Evolutionary conservation across 371 early-diverging fungal species (phyloP).

Genomic region (Lichtheimia corymbifera): DNA sequence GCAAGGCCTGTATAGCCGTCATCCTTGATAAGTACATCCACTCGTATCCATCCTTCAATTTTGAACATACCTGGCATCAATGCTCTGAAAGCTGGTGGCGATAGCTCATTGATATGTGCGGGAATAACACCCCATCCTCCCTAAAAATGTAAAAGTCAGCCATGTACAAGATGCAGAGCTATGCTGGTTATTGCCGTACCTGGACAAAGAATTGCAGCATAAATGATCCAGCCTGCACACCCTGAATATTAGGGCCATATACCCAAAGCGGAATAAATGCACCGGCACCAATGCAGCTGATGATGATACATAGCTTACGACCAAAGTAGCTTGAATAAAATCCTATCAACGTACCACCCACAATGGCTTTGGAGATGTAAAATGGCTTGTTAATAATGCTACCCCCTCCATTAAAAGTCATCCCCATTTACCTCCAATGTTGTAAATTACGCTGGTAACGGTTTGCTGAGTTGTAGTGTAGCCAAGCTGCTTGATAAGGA

Average conservation of each 20-base stretch:
- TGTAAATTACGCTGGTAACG: constrained; percentile 60
- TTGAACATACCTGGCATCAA: constrained; percentile 51
- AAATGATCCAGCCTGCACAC: constrained; percentile 60
- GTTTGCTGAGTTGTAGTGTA: constrained; percentile 57
- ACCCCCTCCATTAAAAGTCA: too few relatives aligned
- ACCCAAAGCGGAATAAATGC: constrained; percentile 73
- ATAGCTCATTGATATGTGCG: constrained; percentile 66
- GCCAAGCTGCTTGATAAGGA: constrained; percentile 56
- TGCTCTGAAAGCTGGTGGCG: constrained; percentile 67
- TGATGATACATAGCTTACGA: constrained; percentile 54
- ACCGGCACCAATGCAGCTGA: constrained; percentile 53
- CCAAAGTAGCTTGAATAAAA: constrained; percentile 70
- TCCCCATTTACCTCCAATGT: constrained; percentile 56
- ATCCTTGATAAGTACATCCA: background rate
- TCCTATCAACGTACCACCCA: constrained; percentile 67
- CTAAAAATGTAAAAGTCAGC: background rate
- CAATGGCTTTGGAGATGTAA: constrained; percentile 16
- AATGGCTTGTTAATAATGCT: too few relatives aligned
- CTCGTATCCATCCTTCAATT: background rate
- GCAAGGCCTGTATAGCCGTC: constrained; percentile 36
- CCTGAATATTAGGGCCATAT: constrained; percentile 45
- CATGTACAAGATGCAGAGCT: too few relatives aligned
- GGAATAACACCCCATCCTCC: constrained; percentile 49
- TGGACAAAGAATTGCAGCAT: constrained; percentile 66
- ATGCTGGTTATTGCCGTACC: background rate